Base-by-base conservation (phyloP, 139 green algal genomes). In the Gonium pectorale region DNA sequence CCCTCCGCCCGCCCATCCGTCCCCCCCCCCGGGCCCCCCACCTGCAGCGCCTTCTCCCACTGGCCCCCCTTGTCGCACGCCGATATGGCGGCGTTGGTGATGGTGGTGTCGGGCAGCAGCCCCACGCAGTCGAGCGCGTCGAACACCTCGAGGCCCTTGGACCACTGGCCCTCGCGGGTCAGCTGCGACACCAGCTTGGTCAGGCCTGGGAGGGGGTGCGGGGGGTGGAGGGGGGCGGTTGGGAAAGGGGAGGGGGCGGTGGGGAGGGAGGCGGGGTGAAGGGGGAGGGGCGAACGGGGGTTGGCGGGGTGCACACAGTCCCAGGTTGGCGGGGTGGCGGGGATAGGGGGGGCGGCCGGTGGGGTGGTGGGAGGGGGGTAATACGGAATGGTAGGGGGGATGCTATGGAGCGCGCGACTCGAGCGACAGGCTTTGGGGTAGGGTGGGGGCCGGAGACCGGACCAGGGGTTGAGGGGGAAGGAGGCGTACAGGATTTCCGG, bases 41-140 rank as follows among this genome's bases (percentile, higher is more conserved):
- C 88, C 74, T 95, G 88, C 60, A 94, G 64, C 38, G 93, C 94
- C 70, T 93, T 95, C 79, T 96, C 90, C 95, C 95, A 98, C 82
- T 97, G 93, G 0, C 94, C 94, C 15, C 95, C 95, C 89, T 96
- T 96, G 87, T 98, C 95, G 80, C 94, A 97, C 0, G 95, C 91
- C n/a, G 81, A 93, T 85, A 98, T 98, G 67, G 95, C 95, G 8
- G 95, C 89, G 67, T 98, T 98, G 69, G 94, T 96, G 88, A 98
- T 95, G 41, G 95, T 96, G 29, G 95, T 98, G 91, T 98, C 95
- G 0, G 94, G 83, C 5, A 69, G 56, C 51, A 98, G 86, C 21
- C 94, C 94, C 62, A 98, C 86, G 21, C 91, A 86, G 33, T 85
- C 80, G 62, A 98, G 90, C 0, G 86, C 84, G 43, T 97, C 90